Evolutionary conservation across 2,329 filamentous ascomycete species (phyloP), one percentile per base, ranked within the genome.

Genomic region (Talaromyces sp.): DNA sequence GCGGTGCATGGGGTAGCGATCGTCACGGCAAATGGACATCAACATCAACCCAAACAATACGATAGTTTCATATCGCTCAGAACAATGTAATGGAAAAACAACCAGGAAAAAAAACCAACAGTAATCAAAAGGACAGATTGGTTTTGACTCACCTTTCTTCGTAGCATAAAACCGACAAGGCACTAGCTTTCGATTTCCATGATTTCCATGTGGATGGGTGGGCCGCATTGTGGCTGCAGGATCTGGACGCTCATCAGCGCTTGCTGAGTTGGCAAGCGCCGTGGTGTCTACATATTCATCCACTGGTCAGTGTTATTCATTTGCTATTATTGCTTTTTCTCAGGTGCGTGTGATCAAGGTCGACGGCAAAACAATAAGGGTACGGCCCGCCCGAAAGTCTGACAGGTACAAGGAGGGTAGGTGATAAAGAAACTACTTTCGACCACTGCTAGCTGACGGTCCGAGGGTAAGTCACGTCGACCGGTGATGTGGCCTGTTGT

Each of bases 141-240:
- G 21, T 27, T n/a, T 32, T 38, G 14, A 63, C 70, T 68, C 75
- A 77, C 77, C 76, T 66, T 70, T 71, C 61, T 71, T 73, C 64
- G 71, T 71, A 54, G 66, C 69, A 66, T 72, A 76, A 72, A 73
- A 75, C 58, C 74, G 73, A 69, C 76, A 59, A 29, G 53, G 29
- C 54, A 77, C 58, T 68, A 65, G 57, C 59, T 60, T 58, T 55
- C 60, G 56, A 59, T 65, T 60, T 55, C 55, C 56, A 58, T 59
- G 56, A 59, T 65, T 60, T 55, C 55, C 56, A 58, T 59, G 63
- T 58, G 59, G 56, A 62, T 62, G 63, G 62, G 58, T 61, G 63
- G 59, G 56, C 26, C 53, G 64, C 53, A 55, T 58, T 59, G 59
- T 54, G 55, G 62, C 58, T 59, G 63, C 56, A 61, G 58, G 50